These are phyloP conservation scores for Sporothrix brasiliensis DNA, from an alignment of 2,329 filamentous ascomycete genomes.

Conservation along the genomic window DNA sequence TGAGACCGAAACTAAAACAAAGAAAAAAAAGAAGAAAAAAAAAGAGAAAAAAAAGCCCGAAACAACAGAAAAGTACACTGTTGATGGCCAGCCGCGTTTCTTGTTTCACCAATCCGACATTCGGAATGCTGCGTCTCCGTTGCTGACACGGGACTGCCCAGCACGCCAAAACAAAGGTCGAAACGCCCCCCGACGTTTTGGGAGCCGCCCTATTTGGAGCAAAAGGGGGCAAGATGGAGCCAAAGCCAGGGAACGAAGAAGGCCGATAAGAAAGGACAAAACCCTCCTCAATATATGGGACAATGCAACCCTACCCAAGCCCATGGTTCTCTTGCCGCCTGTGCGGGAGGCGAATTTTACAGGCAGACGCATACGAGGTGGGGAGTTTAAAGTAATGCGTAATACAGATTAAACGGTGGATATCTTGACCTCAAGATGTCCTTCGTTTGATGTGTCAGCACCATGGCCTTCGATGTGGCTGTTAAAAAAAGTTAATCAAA, in stretches of 20 bases:
- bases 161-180: constrained; percentile 31
- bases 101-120: background rate
- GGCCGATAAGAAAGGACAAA: background rate
- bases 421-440: background rate
- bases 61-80: background rate
- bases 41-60: background rate
- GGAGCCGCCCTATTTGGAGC: background rate
- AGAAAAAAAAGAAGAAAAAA: background rate
- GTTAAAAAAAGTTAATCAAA: background rate
- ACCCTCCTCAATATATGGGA: constrained; percentile 21
- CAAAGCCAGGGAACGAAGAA: background rate
- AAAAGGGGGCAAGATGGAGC: background rate
- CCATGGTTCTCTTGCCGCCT: constrained; percentile 32
- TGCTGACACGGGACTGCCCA: constrained; percentile 7
- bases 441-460: background rate
- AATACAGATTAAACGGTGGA: background rate
- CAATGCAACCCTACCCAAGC: constrained; percentile 27
- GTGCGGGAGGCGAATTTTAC: background rate
- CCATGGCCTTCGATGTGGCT: no score
- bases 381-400: background rate
- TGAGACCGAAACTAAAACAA: background rate
- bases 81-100: constrained; percentile 10
- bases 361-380: background rate
- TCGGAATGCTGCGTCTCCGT: constrained; percentile 28
- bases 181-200: constrained; percentile 33